These are phyloP conservation scores for Glaciozyma antarctica DNA, from an alignment of 768 basidiomycete species.

Conservation along the genomic window DNA sequence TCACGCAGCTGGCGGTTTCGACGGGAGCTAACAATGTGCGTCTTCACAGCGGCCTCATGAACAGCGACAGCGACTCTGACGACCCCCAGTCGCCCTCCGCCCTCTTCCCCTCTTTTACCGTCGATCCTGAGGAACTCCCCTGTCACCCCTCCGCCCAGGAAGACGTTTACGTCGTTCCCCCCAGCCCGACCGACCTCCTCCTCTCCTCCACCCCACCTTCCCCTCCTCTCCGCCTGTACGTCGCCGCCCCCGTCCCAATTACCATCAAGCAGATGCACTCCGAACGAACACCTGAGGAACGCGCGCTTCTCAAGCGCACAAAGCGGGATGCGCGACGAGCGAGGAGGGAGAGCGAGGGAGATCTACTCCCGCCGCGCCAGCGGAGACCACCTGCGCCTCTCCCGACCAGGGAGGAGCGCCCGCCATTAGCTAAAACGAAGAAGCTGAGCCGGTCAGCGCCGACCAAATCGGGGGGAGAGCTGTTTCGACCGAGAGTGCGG, in stretches of 20 bases:
- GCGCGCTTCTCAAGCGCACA: constrained; percentile 15
- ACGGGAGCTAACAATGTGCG: no score
- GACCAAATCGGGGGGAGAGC: not conserved
- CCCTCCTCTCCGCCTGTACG: not conserved
- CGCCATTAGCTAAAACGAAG: not conserved
- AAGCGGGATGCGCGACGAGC: constrained; percentile 22
- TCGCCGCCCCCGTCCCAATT: not conserved
- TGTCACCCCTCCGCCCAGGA: no score
- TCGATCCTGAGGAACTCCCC: not conserved
- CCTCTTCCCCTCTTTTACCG: constrained; percentile 12
- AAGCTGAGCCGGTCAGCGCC: not conserved
- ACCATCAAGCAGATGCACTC: constrained; percentile 9
- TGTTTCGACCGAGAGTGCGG: not conserved
- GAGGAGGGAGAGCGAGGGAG: not conserved
- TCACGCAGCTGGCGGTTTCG: not conserved
- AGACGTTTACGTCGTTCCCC: constrained; percentile 1
- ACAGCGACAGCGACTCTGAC: not conserved
- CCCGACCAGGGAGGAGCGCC: not conserved
- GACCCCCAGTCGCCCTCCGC: not conserved
- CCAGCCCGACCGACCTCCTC: not conserved
- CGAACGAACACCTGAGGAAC: constrained; percentile 13
- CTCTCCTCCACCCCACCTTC: not conserved
- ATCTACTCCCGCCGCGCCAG: not conserved
- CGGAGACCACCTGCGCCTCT: not conserved
- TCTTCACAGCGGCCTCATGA: not conserved